Evolutionary conservation across 768 basidiomycete genomes (phyloP).

Genomic region (Mycena galopus): DNA sequence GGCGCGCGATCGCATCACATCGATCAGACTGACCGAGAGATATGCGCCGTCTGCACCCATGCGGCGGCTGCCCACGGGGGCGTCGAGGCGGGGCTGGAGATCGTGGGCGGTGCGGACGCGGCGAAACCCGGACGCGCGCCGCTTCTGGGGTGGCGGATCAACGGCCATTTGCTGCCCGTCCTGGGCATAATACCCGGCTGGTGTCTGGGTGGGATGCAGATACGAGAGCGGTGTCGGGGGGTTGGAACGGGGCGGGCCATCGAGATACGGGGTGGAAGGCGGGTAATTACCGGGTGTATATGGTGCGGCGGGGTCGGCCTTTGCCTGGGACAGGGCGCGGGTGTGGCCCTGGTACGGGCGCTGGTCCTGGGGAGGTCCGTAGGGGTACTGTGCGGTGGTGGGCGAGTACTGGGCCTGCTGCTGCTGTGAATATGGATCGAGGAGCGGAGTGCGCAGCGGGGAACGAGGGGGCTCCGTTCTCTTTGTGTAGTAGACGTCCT

Average conservation of each 20-base stretch:
- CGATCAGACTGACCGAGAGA: slow-evolving; percentile 76
- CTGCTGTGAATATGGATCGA: slow-evolving; percentile 78
- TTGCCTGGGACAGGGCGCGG: slow-evolving; percentile 70
- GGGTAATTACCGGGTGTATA: slow-evolving; percentile 75
- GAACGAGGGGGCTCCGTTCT: slow-evolving; percentile 69
- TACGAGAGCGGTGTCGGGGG: slow-evolving; percentile 83
- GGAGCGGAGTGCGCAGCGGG: slow-evolving; percentile 70
- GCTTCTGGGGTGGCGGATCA: slow-evolving; percentile 71
- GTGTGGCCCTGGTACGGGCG: slow-evolving; percentile 67
- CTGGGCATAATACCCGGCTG: slow-evolving; percentile 68
- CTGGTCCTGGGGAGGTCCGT: slow-evolving; percentile 59
- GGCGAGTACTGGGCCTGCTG: slow-evolving; percentile 75
- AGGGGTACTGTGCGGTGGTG: slow-evolving; percentile 65
- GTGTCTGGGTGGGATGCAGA: slow-evolving; percentile 63
- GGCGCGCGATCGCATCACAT: slow-evolving; percentile 9
- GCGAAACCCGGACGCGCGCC: slow-evolving; percentile 82
- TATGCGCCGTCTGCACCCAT: slow-evolving; percentile 83
- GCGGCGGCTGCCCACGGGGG: slow-evolving; percentile 73
- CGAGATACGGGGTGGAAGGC: slow-evolving; percentile 62
- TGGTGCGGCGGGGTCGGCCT: slow-evolving; percentile 64
- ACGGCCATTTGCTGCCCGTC: slow-evolving; percentile 81
- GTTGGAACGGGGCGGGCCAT: slow-evolving; percentile 71
- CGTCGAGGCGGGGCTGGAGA: slow-evolving; percentile 80
- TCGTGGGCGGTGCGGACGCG: slow-evolving; percentile 83
- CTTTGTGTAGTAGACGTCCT: slow-evolving; percentile 67